phyloP scores from a whole-genome alignment of 1,284 basidiomycete genomes.

The Marasmius fiardii region DNA sequence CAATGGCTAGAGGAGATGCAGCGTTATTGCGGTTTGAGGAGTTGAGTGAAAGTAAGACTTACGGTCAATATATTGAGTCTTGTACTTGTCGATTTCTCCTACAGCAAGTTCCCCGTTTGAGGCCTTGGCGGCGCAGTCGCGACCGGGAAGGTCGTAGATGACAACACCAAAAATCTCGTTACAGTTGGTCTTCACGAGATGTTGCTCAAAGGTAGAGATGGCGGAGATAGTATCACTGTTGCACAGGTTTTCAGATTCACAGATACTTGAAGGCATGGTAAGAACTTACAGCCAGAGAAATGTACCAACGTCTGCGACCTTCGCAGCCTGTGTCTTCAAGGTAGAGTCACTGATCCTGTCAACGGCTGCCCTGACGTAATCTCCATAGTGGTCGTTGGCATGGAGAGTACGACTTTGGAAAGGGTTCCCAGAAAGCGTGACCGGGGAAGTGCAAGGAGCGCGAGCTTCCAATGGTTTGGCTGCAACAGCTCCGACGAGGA shows the following conservation, averaged over 20 bases:
- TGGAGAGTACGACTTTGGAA: not conserved
- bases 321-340: constrained; percentile 28
- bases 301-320: constrained; percentile 35
- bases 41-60: constrained; percentile 10
- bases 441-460: not conserved
- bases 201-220: constrained; percentile 2
- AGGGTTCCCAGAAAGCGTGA: not conserved
- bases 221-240: constrained; percentile 9
- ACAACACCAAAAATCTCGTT: constrained; percentile 23
- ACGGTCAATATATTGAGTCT: constrained; percentile 40
- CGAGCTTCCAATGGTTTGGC: not conserved
- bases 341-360: constrained; percentile 30
- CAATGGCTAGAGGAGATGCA: constrained; percentile 20
- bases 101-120: constrained; percentile 42
- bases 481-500: not conserved
- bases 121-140: constrained; percentile 41
- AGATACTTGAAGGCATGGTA: constrained; percentile 31
- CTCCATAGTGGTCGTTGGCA: not conserved
- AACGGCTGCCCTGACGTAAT: constrained; percentile 21
- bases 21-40: not conserved
- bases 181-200: constrained; percentile 4
- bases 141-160: constrained; percentile 39
- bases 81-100: constrained; percentile 34
- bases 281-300: constrained; percentile 37
- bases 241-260: not conserved